Conservation (phyloP, 2,329 filamentous ascomycete genomes). For the Fonsecaea erecta region DNA sequence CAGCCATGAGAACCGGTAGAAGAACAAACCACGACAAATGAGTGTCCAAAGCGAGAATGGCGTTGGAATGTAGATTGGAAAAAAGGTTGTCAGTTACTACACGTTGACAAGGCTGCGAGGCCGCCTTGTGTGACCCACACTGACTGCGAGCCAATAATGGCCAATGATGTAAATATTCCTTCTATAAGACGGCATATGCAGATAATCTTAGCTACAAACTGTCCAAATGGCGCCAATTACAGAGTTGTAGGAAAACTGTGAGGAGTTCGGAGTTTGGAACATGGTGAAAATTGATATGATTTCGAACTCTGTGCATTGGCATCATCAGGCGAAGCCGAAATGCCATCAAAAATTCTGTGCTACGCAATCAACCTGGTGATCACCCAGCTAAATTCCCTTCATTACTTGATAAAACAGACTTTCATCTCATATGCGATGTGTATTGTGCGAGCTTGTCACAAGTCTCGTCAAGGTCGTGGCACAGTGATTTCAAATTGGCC, state of each 20-base stretch:
- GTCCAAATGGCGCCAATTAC: background rate
- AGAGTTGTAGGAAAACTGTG: background rate
- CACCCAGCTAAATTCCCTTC: background rate
- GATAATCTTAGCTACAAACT: background rate
- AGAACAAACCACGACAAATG: background rate
- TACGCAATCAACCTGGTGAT: background rate
- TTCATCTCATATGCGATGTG: constrained; percentile 25
- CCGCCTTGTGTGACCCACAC: background rate
- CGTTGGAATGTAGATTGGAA: background rate
- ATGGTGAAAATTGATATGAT: constrained; percentile 1
- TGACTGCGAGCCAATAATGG: background rate
- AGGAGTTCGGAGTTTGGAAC: background rate
- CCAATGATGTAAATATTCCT: background rate
- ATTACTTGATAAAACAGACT: background rate
- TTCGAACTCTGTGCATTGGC: constrained; percentile 4
- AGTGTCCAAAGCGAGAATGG: background rate
- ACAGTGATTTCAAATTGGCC: constrained; percentile 25
- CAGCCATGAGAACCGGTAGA: background rate
- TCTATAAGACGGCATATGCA: background rate
- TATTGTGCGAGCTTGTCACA: constrained; percentile 27
- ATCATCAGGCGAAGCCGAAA: constrained; percentile 2
- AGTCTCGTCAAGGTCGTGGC: constrained; percentile 31
- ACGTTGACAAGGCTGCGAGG: background rate
- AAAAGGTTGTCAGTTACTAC: background rate
- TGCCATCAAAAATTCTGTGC: background rate